A percentile compares a stretch with the other conserved stretches of the same genome.
These are phyloP conservation scores for Monascus purpureus DNA, from an alignment of 495 filamentous ascomycete species.

Conservation along the genomic window DNA sequence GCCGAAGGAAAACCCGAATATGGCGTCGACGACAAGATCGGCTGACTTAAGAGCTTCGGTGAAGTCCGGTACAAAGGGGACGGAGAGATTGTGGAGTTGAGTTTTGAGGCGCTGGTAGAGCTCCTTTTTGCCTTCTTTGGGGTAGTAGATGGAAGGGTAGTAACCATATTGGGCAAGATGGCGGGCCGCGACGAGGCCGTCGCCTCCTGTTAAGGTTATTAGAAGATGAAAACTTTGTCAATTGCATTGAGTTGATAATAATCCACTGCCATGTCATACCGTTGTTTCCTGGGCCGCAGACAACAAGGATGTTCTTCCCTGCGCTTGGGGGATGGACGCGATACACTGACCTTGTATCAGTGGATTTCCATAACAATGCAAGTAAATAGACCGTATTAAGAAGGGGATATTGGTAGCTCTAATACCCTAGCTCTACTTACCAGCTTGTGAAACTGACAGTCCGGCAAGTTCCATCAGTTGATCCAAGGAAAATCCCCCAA, in stretches of 20 bases:
- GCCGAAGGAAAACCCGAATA: conserved; percentile 96
- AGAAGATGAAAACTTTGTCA: too few species aligned
- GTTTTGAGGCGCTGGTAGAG: conserved; percentile 75
- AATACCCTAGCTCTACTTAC: conserved; percentile 23
- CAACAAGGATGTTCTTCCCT: conserved; percentile 66
- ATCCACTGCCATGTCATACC: too few species aligned
- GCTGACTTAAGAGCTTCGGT: conserved; percentile 44
- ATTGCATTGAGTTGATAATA: too few species aligned
- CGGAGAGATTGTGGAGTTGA: conserved; percentile 66
- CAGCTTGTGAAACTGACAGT: conserved; percentile 82
- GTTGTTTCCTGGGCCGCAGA: conserved; percentile 91
- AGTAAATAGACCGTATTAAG: too few species aligned
- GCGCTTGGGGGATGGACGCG: conserved; percentile 62
- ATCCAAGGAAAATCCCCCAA: conserved; percentile 84
- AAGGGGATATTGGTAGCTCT: background rate
- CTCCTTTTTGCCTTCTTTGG: conserved; percentile 78
- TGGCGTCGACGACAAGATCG: conserved; percentile 80
- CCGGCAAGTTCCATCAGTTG: conserved; percentile 97
- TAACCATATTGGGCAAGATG: conserved; percentile 95
- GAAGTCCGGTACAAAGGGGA: conserved; percentile 83
- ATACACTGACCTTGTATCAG: conserved; percentile 42
- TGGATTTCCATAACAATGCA: too few species aligned
- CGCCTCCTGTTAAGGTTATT: conserved; percentile 48
- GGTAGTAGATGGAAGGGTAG: conserved; percentile 80
- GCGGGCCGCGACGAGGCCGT: conserved; percentile 87